Evolutionary conservation across 2,329 filamentous ascomycete genomes (phyloP), one percentile per base, ranked within the genome.

Genomic region (Cytospora piceae): DNA sequence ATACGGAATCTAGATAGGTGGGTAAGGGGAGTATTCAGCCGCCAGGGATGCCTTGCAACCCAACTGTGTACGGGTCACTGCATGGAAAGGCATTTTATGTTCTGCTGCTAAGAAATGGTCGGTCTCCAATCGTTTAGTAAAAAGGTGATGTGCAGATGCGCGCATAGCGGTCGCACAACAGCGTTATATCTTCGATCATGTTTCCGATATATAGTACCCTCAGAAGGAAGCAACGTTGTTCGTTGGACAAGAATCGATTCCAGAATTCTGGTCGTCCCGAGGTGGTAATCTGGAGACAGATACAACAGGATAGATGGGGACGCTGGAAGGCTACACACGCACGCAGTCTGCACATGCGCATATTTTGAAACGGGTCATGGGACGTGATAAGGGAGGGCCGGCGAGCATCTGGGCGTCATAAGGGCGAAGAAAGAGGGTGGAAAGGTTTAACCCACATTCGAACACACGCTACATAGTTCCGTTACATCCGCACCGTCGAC

Each of bases 311-410:
- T 24, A 29, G 2, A 20, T 34, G n/a, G 46, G 46, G 46, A 31
- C 22, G 15, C 51, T 32, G 58, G 46, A 32, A 32, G 29, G 58
- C 58, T 34, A 34, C 14, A 17, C 24, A 27, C 31, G 27, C 42
- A 49, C 46, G n/a, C n/a, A 49, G 22, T 8, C n/a, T 49, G 46
- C 46, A 49, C 46, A 49, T 49, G 46, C n/a, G n/a, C 46, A 49
- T 49, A 9, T 49, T 49, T 49, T 52, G 29, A 37, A 34, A 60
- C 20, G 37, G 29, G 46, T 60, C 58, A 60, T 60, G 58, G 9
- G 58, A 52, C 46, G n/a, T 27, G 24, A 31, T n/a, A n/a, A 60
- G n/a, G 42, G 51, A 22, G 42, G 27, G 32, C 14, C n/a, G 29
- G n/a, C 27, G n/a, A 24, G 17, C 29, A 37, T 22, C 12, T 15